Base-by-base conservation (phyloP, 2,329 filamentous ascomycete species). In the Exophiala sp. region DNA sequence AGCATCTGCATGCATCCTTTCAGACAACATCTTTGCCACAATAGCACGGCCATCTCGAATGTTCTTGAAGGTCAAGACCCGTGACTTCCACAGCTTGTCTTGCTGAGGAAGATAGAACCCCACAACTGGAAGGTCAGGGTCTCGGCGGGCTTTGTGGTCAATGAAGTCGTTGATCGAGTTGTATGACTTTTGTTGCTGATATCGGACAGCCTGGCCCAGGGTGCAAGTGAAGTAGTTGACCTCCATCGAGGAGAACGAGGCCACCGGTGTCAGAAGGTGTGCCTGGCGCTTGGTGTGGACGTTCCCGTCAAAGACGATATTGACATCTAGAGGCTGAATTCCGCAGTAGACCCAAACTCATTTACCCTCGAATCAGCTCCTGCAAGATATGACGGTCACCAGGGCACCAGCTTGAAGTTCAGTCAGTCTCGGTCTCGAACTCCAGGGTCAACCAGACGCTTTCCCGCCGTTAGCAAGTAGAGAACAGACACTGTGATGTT, bases 201-300 rank as follows among this genome's bases (percentile, higher is more conserved):
- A 56, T 1, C 55, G 53, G 1, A 68, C 65, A 9, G 78, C 78
- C 60, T 82, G 72, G 1, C 77, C 80, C 1, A 83, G 69, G 0
- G 79, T 82, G 62, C 80, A 83, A 2, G 74, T 74, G 59, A 83
- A 83, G 63, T 82, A 81, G 50, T 76, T 80, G 1, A 43, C 40
- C 11, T 46, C 23, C 53, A 55, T 55, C 30, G 14, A 13, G 14
- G 14, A 34, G 30, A 34, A 8, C 14, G 30, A 27, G 16, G n/a
- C n/a, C 32, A n/a, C 32, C n/a, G n/a, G n/a, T n/a, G n/a, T n/a
- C n/a, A n/a, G n/a, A n/a, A n/a, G n/a, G n/a, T n/a, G n/a, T n/a
- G n/a, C n/a, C n/a, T n/a, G n/a, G n/a, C n/a, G n/a, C n/a, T n/a
- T n/a, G n/a, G n/a, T n/a, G n/a, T n/a, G n/a, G n/a, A n/a, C n/a